phyloP scores from a whole-genome alignment of 106 monocot genomes.

The Phalaenopsis equestris region DNA sequence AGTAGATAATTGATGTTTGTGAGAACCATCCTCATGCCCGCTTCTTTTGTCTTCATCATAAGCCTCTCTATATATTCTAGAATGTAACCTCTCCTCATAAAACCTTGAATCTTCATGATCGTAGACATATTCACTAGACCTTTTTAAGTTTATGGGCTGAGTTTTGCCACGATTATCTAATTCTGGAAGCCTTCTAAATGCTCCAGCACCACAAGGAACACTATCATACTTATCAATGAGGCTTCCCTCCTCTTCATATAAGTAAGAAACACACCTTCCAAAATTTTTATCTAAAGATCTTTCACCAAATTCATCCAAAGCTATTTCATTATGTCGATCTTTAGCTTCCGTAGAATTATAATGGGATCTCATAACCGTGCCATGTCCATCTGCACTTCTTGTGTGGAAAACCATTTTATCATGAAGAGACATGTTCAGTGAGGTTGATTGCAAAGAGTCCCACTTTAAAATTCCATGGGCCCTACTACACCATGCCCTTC shows the following conservation, averaged over 20 bases:
- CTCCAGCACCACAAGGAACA: not conserved
- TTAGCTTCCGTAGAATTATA: not conserved
- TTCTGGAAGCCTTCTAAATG: conserved; percentile 13
- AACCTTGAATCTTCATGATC: conserved; percentile 5
- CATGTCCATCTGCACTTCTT: not conserved
- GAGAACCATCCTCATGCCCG: conserved; percentile 4
- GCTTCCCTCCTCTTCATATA: not conserved
- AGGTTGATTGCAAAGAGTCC: not conserved
- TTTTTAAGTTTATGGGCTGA: not conserved
- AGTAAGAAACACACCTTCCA: conserved; percentile 2
- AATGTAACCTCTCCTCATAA: conserved; percentile 4
- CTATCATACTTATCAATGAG: not conserved
- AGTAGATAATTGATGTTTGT: not conserved
- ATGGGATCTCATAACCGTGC: not conserved
- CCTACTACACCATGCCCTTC: not conserved
- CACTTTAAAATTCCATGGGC: not conserved
- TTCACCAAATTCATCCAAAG: conserved; percentile 1
- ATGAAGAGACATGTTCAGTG: not conserved
- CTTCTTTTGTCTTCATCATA: not conserved
- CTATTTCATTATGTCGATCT: conserved; percentile 5
- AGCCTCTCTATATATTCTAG: conserved; percentile 10
- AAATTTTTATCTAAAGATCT: conserved; percentile 4
- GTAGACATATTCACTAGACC: conserved; percentile 5
- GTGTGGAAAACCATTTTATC: not conserved
- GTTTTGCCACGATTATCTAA: conserved; percentile 10